phyloP scores from a whole-genome alignment of 495 filamentous ascomycete species.

The Tuber umbilicatum region DNA sequence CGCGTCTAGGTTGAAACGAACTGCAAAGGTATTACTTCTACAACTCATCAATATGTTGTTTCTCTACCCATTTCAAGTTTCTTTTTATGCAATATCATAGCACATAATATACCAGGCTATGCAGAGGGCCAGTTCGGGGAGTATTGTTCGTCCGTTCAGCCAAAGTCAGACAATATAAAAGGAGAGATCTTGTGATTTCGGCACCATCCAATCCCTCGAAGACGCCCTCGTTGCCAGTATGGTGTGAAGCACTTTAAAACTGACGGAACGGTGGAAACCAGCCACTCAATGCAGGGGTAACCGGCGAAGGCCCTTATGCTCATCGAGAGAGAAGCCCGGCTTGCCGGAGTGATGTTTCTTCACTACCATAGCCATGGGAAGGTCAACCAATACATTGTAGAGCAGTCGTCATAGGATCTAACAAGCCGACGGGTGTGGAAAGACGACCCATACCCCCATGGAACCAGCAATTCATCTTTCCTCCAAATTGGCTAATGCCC shows the following conservation, averaged over 20 bases:
- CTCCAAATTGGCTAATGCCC: not conserved
- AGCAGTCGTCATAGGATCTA: not conserved
- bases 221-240: not conserved
- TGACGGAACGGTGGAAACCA: not conserved
- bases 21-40: not conserved
- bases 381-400: not conserved
- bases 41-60: not conserved
- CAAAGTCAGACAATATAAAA: not conserved
- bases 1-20: not conserved
- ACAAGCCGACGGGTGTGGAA: not conserved
- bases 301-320: not conserved
- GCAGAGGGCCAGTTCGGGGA: not conserved
- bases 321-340: not conserved
- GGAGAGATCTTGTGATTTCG: not conserved
- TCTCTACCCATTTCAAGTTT: not conserved
- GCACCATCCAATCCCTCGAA: not conserved
- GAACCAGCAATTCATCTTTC: not conserved
- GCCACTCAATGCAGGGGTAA: not conserved
- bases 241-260: not conserved
- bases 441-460: not conserved
- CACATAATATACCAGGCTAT: not conserved
- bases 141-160: not conserved
- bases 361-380: not conserved
- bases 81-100: not conserved
- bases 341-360: not conserved